Evolutionary conservation across 768 basidiomycete species (phyloP), one percentile per base, ranked within the genome.

Genomic region (Pisolithus microcarpus): DNA sequence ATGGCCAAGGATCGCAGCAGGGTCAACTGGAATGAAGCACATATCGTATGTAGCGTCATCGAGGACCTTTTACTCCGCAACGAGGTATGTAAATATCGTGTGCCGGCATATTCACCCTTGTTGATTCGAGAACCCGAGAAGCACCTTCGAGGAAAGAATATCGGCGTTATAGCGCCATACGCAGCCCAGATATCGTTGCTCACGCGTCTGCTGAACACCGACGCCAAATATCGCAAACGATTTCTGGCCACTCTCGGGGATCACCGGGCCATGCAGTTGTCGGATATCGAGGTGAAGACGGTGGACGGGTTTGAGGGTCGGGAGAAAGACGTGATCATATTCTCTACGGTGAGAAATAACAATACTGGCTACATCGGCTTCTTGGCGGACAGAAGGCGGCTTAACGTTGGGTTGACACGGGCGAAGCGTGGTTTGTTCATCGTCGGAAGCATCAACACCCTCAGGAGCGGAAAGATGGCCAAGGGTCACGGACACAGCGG

Each of bases 241-340:
- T 86, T 91, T 62, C 65, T 68, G 37, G 61, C 66, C 6, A 75
- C 80, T 0, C 73, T 94, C 21, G 91, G 91, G 19, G 67, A 75
- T 13, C 75, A 75, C 43, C 81, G 90, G 23, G 81, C 75, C 18
- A 71, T 77, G 68, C 82, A 93, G 56, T 65, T 91, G 7, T 61
- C 70, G 0, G 65, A 78, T 48, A 76, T 96, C 47, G 92, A 95
- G 66, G 78, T 95, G 60, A 90, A 88, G 71, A 95, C 92, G 0
- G 92, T 96, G 13, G 92, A 96, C 59, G 92, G 92, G 18, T 96
- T 94, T 65, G 91, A 96, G 66, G 92, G 92, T 11, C 78, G 91
- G 42, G 91, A 96, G 71, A 95, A 95, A 70, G 86, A 91, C 28
- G 81, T 95, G 38, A 88, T 96, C 55, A 76, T 96, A 39, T 93